Conservation (phyloP, 23 red algal genomes). For the Gracilariopsis chorda region DNA sequence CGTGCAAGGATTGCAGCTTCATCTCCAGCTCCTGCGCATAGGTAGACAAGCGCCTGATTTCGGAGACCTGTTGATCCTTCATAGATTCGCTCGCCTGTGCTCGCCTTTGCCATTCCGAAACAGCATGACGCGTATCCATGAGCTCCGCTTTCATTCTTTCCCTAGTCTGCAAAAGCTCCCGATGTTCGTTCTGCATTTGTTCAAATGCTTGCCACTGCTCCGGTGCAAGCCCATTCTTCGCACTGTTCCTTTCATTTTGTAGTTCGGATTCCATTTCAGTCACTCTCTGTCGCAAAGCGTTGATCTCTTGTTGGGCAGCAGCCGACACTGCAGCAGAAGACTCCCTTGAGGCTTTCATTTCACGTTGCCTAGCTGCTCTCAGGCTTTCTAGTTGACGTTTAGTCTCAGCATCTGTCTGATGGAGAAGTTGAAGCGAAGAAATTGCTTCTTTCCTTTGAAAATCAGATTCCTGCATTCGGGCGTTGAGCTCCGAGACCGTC, state of each 20-base stretch:
- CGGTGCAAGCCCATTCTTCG: neutral
- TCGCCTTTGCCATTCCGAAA: slow-evolving; percentile 26
- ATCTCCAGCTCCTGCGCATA: slow-evolving; percentile 20
- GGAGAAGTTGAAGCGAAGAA: neutral
- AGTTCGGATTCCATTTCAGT: neutral
- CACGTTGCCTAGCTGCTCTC: neutral
- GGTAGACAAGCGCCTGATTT: slow-evolving; percentile 38
- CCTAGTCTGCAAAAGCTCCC: neutral
- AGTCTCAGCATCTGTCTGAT: neutral
- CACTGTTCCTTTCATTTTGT: neutral
- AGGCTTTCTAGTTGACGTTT: slow-evolving; percentile 13
- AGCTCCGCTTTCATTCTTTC: slow-evolving; percentile 46
- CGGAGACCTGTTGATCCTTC: slow-evolving; percentile 24
- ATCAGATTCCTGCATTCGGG: neutral
- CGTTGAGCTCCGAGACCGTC: neutral
- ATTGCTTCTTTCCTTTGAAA: neutral
- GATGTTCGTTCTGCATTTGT: slow-evolving; percentile 4
- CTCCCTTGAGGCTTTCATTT: slow-evolving; percentile 32
- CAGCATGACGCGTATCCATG: slow-evolving; percentile 29
- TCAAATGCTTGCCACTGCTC: slow-evolving; percentile 26
- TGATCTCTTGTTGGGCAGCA: slow-evolving; percentile 26
- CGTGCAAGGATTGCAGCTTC: neutral
- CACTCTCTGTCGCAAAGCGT: neutral
- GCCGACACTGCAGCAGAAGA: neutral
- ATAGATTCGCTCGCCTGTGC: slow-evolving; percentile 29